Evolutionary conservation across 176 grass and related monocot genomes (phyloP).

Genomic region (Ensete ventricosum): DNA sequence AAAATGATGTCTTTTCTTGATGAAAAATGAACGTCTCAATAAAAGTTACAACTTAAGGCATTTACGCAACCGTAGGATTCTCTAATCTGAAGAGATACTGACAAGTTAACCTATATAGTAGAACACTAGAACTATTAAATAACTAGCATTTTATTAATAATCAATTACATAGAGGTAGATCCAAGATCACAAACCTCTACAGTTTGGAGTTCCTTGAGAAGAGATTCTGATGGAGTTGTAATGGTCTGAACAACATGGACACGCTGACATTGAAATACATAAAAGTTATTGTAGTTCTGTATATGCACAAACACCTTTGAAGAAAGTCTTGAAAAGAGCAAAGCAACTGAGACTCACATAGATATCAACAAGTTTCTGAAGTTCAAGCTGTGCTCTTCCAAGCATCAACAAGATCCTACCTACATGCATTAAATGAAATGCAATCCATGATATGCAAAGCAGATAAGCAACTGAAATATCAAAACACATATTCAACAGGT

Average conservation of each 20-base stretch:
- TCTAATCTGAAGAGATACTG: not conserved
- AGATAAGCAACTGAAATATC: not conserved
- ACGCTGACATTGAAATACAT: constrained; percentile 38
- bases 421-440: constrained; percentile 22
- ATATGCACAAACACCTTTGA: not conserved
- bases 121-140: not conserved
- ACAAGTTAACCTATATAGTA: not conserved
- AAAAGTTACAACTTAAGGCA: not conserved
- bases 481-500: not conserved
- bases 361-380: constrained; percentile 75
- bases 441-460: not conserved
- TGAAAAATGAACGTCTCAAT: too few species aligned
- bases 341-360: constrained; percentile 57
- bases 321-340: not conserved
- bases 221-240: constrained; percentile 88
- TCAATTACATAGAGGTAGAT: constrained; percentile 13
- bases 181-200: constrained; percentile 64
- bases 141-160: constrained; percentile 3
- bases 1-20: not conserved
- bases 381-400: constrained; percentile 80
- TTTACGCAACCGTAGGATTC: too few species aligned
- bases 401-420: constrained; percentile 72
- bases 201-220: constrained; percentile 95
- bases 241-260: constrained; percentile 80
- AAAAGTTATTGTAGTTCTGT: constrained; percentile 21